Evolutionary conservation across 306 rosid species (phyloP).

Genomic region (Pueraria montana): DNA sequence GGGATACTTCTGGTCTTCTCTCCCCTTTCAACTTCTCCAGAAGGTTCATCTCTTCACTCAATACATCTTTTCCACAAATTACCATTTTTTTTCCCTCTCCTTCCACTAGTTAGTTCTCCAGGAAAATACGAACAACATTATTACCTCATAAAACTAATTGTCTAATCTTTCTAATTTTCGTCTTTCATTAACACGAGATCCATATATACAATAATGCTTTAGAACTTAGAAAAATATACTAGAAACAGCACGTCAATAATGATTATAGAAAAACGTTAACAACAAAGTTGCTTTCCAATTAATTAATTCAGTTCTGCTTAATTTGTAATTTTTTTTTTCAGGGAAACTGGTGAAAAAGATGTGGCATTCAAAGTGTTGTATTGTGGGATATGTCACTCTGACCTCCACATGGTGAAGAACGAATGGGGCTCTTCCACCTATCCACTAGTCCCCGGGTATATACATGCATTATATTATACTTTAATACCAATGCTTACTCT

Average conservation of each 20-base stretch:
- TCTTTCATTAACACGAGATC: neutral
- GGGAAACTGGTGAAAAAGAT: slow-evolving; percentile 43
- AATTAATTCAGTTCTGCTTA: neutral
- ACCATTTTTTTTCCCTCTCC: neutral
- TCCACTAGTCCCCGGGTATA: slow-evolving; percentile 64
- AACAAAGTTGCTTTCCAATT: neutral
- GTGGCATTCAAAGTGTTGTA: slow-evolving; percentile 5
- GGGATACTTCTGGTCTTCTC: slow-evolving; percentile 51
- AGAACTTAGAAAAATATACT: neutral
- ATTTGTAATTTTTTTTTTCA: neutral
- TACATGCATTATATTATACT: neutral
- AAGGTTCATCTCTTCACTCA: slow-evolving; percentile 40
- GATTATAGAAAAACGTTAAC: neutral
- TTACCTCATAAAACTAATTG: neutral
- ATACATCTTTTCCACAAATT: neutral
- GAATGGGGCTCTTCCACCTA: slow-evolving; percentile 53
- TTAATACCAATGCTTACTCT: neutral
- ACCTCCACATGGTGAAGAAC: slow-evolving; percentile 55
- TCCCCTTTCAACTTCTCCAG: slow-evolving; percentile 59
- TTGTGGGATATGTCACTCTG: slow-evolving; percentile 63
- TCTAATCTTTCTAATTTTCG: neutral
- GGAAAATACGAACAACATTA: neutral
- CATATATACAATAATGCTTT: neutral
- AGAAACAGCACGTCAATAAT: neutral
- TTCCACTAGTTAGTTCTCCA: neutral